phyloP scores from a whole-genome alignment of 345 rosid genomes.

The Barbarea vulgaris region DNA sequence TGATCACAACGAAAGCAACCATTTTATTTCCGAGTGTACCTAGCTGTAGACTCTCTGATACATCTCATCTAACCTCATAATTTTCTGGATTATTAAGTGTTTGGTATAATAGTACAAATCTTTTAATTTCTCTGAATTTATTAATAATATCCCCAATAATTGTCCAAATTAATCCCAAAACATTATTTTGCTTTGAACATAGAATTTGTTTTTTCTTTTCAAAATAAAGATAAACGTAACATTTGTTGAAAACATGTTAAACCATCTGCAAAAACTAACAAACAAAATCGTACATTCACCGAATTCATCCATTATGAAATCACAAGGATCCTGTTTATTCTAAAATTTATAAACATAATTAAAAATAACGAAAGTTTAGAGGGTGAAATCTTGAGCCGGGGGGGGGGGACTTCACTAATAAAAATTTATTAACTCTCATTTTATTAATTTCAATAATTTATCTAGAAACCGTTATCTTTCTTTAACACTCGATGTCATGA shows the following conservation, averaged over 20 bases:
- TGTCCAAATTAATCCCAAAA: conserved; percentile 20
- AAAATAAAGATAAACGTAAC: too few species aligned
- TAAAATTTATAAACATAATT: background rate
- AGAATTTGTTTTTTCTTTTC: background rate
- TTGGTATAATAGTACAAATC: conserved; percentile 25
- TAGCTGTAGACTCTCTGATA: conserved; percentile 42
- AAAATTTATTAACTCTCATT: background rate
- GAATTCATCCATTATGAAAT: background rate
- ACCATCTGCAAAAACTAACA: conserved; percentile 9
- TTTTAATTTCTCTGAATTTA: conserved; percentile 16
- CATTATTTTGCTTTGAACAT: conserved; percentile 7
- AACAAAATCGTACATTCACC: background rate
- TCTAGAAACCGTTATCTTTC: background rate
- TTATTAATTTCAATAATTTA: background rate
- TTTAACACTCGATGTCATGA: background rate
- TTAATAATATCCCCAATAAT: conserved; percentile 31
- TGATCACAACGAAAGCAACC: conserved; percentile 41
- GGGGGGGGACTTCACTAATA: background rate
- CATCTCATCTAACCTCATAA: conserved; percentile 36
- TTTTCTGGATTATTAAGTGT: conserved; percentile 35
- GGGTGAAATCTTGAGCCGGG: background rate
- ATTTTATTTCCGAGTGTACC: conserved; percentile 25
- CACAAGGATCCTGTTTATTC: background rate
- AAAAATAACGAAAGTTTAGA: background rate
- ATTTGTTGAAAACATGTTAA: background rate